phyloP scores from a whole-genome alignment of 2,329 filamentous ascomycete species.

The Penicillium brasilianum region DNA sequence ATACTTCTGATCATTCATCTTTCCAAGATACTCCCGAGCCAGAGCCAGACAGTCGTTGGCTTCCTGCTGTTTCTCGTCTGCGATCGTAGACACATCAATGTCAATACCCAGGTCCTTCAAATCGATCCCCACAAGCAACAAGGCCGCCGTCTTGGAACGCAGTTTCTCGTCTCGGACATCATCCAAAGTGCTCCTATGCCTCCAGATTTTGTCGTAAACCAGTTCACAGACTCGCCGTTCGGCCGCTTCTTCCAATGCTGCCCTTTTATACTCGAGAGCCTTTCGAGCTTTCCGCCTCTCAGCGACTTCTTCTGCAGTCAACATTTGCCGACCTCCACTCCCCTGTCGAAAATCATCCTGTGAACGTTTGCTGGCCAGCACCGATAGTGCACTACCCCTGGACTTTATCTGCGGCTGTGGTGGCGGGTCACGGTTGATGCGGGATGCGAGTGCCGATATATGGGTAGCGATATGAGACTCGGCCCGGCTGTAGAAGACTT shows the following conservation, averaged over 20 bases:
- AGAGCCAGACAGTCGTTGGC: conserved; percentile 74
- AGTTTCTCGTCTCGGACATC: conserved; percentile 94
- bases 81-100: conserved; percentile 59
- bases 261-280: conserved; percentile 75
- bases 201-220: conserved; percentile 86
- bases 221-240: conserved; percentile 84
- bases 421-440: conserved; percentile 71
- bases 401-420: conserved; percentile 61
- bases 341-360: conserved; percentile 38
- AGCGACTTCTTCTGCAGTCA: conserved; percentile 83
- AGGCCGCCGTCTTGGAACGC: conserved; percentile 87
- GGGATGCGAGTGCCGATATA: conserved; percentile 76
- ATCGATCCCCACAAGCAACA: conserved; percentile 90
- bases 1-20: conserved; percentile 86
- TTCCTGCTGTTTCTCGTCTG: conserved; percentile 66
- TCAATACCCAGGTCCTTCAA: conserved; percentile 83
- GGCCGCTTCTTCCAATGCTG: conserved; percentile 84
- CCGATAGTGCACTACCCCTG: conserved; percentile 61
- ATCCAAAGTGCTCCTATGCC: conserved; percentile 88
- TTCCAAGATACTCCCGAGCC: conserved; percentile 72
- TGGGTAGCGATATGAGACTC: conserved; percentile 85
- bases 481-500: conserved; percentile 87
- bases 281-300: conserved; percentile 79
- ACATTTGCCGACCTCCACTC: conserved; percentile 77
- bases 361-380: conserved; percentile 53